These are phyloP conservation scores for Dactylorhiza incarnata DNA, from an alignment of 106 monocot species.

Conservation along the genomic window DNA sequence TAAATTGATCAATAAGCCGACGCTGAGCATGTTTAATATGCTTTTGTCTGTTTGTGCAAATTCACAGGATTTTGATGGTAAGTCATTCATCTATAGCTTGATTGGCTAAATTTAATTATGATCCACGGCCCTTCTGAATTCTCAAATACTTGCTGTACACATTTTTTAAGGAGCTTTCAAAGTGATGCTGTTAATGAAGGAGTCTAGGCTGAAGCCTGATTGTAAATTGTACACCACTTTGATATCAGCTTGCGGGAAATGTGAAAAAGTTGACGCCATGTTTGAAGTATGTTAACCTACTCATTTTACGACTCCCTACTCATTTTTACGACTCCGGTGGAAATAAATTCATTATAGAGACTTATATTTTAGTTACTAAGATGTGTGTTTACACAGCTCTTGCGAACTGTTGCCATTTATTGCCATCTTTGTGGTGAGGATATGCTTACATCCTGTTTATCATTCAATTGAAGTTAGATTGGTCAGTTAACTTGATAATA, in stretches of 20 bases:
- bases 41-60: conserved; percentile 79
- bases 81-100: conserved; percentile 2
- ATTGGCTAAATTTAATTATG: not conserved
- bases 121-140: not conserved
- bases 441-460: not conserved
- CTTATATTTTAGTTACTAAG: not conserved
- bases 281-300: conserved; percentile 67
- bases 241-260: conserved; percentile 70
- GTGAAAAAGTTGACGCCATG: conserved; percentile 90
- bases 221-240: conserved; percentile 80
- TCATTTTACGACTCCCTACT: not conserved
- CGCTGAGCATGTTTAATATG: conserved; percentile 81
- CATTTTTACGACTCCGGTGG: not conserved
- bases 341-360: not conserved
- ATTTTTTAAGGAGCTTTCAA: conserved; percentile 61
- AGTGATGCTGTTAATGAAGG: conserved; percentile 77
- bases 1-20: conserved; percentile 56
- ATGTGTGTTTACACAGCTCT: not conserved
- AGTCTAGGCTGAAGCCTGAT: conserved; percentile 78
- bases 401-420: not conserved
- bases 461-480: not conserved
- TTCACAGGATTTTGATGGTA: conserved; percentile 87
- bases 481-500: not conserved
- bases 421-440: not conserved
- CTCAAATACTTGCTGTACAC: conserved; percentile 5